phyloP scores from a whole-genome alignment of 2,329 filamentous ascomycete genomes.

The Immersiporthe knoxdaviesiana region DNA sequence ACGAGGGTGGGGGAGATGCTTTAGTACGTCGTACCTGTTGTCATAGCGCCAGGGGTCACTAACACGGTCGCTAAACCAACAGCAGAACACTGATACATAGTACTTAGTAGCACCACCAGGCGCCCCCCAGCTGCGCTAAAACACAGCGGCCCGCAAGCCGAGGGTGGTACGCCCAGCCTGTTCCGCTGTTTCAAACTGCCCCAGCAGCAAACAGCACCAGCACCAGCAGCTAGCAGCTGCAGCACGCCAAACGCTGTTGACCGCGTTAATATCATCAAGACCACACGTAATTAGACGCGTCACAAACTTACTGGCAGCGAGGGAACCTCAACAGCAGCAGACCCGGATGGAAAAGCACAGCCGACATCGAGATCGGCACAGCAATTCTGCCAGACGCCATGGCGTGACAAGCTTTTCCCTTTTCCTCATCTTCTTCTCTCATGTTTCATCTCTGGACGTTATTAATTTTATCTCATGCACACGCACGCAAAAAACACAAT shows the following conservation, averaged over 20 bases:
- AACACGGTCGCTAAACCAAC: neutral
- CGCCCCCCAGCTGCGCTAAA: neutral
- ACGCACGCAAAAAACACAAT: no score
- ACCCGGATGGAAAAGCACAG: neutral
- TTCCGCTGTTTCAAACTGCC: neutral
- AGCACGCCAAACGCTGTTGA: neutral
- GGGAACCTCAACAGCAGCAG: neutral
- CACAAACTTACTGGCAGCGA: neutral
- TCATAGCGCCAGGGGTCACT: neutral
- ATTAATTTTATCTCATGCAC: neutral
- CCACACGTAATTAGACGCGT: neutral
- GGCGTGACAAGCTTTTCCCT: neutral
- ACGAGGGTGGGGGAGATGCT: neutral
- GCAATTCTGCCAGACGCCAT: neutral
- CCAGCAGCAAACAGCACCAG: neutral
- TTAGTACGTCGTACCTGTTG: neutral
- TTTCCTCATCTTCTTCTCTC: neutral
- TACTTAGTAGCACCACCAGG: no score
- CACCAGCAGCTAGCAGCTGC: neutral
- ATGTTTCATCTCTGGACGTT: neutral
- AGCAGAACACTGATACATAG: neutral
- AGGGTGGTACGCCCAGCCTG: neutral
- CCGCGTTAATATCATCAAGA: neutral
- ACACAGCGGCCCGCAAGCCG: slow-evolving; percentile 2
- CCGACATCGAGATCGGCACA: neutral